Base-by-base conservation (phyloP, 345 rosid species). In the Rhodomyrtus tomentosa region DNA sequence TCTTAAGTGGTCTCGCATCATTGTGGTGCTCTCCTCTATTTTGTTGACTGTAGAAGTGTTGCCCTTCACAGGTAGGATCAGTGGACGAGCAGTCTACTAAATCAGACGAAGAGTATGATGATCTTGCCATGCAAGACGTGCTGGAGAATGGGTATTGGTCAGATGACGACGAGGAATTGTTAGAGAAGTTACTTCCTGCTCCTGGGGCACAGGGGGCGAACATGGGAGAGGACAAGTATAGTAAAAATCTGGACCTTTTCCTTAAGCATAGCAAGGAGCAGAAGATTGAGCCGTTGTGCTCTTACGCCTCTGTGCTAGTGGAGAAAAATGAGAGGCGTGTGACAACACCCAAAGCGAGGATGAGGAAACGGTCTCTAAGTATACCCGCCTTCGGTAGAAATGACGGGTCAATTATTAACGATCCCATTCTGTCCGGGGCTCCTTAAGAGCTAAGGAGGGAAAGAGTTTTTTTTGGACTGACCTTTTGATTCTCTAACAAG, bases 31-130 rank as follows among this genome's bases (percentile, higher is more conserved):
- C 79, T 68, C 45, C 76, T 36, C 79, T 68, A 36, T 18, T 18
- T 68, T 68, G 40, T 68, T 68, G 79, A 68, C 45, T 36, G 45
- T 8, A 68, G 79, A 36, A 68, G 25, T 9, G 18, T 32, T 68
- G 79, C 45, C 24, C 13, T 68, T 36, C 59, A 73, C 92, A 98
- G 99, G 88, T 94, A n/a, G 99, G 99, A 6, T 98, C 99, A 4
- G 99, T 98, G 42, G 99, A 98, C 32, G 99, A 98, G 93, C 95
- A 94, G 84, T 95, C 96, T 3, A 93, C 98, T 45, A 96, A 94
- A 84, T 93, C 99, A 9, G 99, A 98, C 54, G 99, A 98, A 88
- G 99, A 98, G 89, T 98, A 96, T 16, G 98, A 95, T 80, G 99
- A 98, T 91, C 95, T 98, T 76, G 99, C 98, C 27, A 93, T 98